Percentiles rank a stretch among this genome's conserved stretches.
Conservation (phyloP, 305 asterid species). For the Fraxinus xanthoxyloides region DNA sequence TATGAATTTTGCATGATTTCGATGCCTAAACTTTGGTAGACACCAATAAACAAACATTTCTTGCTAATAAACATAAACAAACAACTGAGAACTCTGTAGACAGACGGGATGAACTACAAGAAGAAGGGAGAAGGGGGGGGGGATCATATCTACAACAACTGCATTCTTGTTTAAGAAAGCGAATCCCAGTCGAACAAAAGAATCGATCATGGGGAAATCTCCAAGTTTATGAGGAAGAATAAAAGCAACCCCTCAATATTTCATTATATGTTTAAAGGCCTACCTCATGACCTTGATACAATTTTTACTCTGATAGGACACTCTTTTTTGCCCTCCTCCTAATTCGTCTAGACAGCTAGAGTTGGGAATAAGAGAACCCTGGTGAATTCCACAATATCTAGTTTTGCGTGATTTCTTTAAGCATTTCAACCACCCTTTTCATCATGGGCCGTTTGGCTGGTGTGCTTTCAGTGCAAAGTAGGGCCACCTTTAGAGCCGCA, state of each 20-base stretch:
- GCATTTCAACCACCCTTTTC: conserved; percentile 93
- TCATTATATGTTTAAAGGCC: conserved; percentile 3
- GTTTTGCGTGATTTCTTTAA: conserved; percentile 56
- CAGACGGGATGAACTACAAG: not conserved
- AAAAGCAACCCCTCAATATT: conserved; percentile 14
- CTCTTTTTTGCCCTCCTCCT: not conserved
- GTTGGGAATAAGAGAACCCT: conserved; percentile 5
- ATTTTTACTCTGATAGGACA: not conserved
- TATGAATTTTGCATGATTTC: not conserved
- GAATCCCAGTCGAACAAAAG: not conserved
- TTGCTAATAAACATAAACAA: not conserved
- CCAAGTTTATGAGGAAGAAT: not conserved
- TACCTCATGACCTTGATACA: conserved; percentile 5
- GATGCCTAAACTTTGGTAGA: not conserved
- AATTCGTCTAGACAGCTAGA: not conserved
- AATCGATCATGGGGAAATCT: not conserved
- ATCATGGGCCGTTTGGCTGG: conserved; percentile 95
- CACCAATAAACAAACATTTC: not conserved
- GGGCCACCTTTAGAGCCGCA: conserved; percentile 67
- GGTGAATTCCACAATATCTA: conserved; percentile 10
- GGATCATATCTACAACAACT: not conserved
- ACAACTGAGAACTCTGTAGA: not conserved
- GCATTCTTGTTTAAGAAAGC: not conserved
- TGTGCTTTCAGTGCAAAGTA: conserved; percentile 78
- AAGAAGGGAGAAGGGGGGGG: not conserved